Percentiles rank a stretch among this genome's conserved stretches.
phyloP scores from a whole-genome alignment of 495 filamentous ascomycete genomes.

The Apodospora peruviana region DNA sequence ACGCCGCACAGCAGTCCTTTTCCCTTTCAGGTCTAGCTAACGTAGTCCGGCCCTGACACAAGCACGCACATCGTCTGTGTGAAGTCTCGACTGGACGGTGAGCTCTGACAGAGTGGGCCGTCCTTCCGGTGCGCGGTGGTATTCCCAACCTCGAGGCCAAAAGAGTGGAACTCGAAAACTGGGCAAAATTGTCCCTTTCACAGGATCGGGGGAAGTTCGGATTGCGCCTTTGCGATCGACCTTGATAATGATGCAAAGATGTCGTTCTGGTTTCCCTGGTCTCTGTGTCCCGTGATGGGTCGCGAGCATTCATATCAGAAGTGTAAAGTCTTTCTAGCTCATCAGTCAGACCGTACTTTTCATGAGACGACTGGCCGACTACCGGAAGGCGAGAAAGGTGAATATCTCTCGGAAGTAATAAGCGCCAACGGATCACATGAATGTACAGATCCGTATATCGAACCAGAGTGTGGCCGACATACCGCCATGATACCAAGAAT shows the following conservation, averaged over 20 bases:
- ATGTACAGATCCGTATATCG: too few relatives aligned
- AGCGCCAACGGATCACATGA: background rate
- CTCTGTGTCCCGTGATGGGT: background rate
- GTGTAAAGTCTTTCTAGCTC: background rate
- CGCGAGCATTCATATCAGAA: background rate
- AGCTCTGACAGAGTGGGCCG: constrained; percentile 1
- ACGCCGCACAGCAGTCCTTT: too few relatives aligned
- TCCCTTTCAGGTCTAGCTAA: too few relatives aligned
- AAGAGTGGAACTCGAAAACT: too few relatives aligned
- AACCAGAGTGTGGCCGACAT: constrained; percentile 17
- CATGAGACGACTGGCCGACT: too few relatives aligned
- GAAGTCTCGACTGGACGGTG: background rate
- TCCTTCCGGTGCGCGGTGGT: background rate
- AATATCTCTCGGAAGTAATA: background rate
- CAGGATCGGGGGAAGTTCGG: constrained; percentile 15
- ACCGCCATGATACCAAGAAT: constrained; percentile 12
- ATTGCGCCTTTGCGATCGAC: background rate
- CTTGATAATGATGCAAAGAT: constrained; percentile 18
- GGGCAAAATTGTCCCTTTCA: too few relatives aligned
- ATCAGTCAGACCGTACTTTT: too few relatives aligned
- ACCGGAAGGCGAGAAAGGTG: background rate
- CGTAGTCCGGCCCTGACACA: too few relatives aligned
- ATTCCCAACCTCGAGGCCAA: too few relatives aligned
- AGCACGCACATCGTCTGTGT: too few relatives aligned
- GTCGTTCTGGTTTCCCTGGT: constrained; percentile 11